Base-by-base conservation (phyloP, 176 grass and related monocot species). In the Raddia guianensis region DNA sequence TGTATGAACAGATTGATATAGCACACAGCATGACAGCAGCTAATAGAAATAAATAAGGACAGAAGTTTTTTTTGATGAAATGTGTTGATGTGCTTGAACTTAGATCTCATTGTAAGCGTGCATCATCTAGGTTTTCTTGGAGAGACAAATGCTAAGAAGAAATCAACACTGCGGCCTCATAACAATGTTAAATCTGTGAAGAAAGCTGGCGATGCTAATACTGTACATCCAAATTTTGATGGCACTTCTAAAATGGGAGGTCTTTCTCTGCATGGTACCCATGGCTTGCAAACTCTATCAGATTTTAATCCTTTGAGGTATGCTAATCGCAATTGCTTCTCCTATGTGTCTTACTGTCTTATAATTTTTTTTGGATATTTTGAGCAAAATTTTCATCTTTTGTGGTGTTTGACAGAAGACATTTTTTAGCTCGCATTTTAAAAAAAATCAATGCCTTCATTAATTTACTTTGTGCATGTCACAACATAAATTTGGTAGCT, bases 281-380 rank as follows among this genome's bases (percentile, higher is more conserved):
- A 48, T 72, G 66, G 67, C 8, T 66, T 35, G 6, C 43, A 12
- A 68, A 52, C 33, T n/a, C 33, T 68, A 34, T 18, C 49, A 33
- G 63, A 75, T 80, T 75, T 42, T 57, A 80, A 72, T 72, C 43
- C 55, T 89, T 56, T 20, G 72, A 85, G 82, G 87, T 89, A 89
- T 85, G 49, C 50, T 55, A 20, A 27, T 46, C 56, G 47, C 56
- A 47, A 64, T 42, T 21, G 16, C 57, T 64, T 70, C 48, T 76
- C 33, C 49, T 70, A 18, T 70, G 58, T 52, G 46, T 19, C 47
- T 8, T 62, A 69, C 46, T 52, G 46, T 19, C 47, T 8, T 62
- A 69, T 46, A 62, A 80, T 52, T 64, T 88, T 69, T 63, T 67
- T 88, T 72, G 73, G 16, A 45, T 74, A 46, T 4, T 47, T 70